phyloP scores from a whole-genome alignment of 2,329 filamentous ascomycete species.

The Cercospora nicotianae region DNA sequence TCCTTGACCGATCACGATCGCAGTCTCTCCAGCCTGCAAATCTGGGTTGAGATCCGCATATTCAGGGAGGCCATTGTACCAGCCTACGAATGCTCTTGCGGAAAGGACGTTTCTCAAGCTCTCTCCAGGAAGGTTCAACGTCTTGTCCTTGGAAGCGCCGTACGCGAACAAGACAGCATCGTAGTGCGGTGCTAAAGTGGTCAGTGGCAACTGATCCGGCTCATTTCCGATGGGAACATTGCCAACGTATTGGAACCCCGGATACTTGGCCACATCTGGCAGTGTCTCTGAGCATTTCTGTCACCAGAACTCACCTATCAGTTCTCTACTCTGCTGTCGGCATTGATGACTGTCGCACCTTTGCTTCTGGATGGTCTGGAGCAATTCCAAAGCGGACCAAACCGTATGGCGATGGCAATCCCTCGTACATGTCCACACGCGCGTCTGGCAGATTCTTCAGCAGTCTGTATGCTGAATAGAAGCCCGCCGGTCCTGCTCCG shows the following conservation, averaged over 20 bases:
- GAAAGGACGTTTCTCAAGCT: constrained; percentile 76
- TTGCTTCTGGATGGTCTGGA: constrained; percentile 98
- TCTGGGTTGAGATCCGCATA: constrained; percentile 71
- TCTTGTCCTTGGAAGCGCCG: constrained; percentile 80
- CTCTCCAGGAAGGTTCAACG: constrained; percentile 78
- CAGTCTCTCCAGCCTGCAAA: constrained; percentile 73
- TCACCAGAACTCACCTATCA: constrained; percentile 29
- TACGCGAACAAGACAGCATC: constrained; percentile 92
- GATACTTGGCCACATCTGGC: constrained; percentile 77
- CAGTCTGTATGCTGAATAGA: constrained; percentile 87
- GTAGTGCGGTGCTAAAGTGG: constrained; percentile 74
- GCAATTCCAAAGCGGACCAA: constrained; percentile 92
- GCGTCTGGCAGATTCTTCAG: constrained; percentile 72
- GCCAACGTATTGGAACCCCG: constrained; percentile 85
- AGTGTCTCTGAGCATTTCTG: constrained; percentile 96
- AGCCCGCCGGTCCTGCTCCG: constrained; percentile 88
- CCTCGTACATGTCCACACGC: constrained; percentile 92
- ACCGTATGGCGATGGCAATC: constrained; percentile 87
- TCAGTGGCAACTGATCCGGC: constrained; percentile 58
- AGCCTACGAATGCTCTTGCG: constrained; percentile 90
- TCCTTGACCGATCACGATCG: constrained; percentile 87
- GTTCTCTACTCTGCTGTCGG: constrained; percentile 16
- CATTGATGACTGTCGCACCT: constrained; percentile 57
- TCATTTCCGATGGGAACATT: constrained; percentile 76
- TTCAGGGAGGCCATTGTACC: constrained; percentile 95